Percentiles rank a stretch among this genome's conserved stretches.
Evolutionary conservation across 176 grass and related monocot genomes (phyloP).

Genomic region (bread wheat (Triticum aestivum)): DNA sequence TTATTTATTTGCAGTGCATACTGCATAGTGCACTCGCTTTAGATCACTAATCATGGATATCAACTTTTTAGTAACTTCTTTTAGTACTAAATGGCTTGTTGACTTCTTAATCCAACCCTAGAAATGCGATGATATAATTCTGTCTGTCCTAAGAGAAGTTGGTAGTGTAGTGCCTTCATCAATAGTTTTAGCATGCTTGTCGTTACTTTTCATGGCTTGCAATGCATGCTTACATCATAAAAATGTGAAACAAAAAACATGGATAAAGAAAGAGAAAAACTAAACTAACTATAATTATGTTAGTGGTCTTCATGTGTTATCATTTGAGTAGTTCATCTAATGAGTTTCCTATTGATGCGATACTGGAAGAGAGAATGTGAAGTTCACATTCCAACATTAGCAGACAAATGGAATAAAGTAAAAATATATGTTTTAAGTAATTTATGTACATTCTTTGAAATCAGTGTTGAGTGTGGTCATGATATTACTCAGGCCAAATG

Average conservation of each 20-base stretch:
- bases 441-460: not conserved
- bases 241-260: constrained; percentile 13
- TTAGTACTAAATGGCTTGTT: constrained; percentile 14
- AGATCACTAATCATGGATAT: constrained; percentile 23
- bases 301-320: constrained; percentile 15
- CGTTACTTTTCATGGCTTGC: constrained; percentile 13
- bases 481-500: not conserved
- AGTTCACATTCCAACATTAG: not conserved
- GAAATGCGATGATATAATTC: constrained; percentile 7
- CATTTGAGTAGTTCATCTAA: constrained; percentile 10
- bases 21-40: constrained; percentile 12
- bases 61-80: constrained; percentile 1
- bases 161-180: not conserved
- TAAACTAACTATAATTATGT: not conserved
- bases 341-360: constrained; percentile 10
- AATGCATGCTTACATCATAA: constrained; percentile 7
- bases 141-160: constrained; percentile 7
- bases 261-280: not conserved
- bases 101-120: constrained; percentile 21
- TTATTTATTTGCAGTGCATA: constrained; percentile 25
- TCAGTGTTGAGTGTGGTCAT: not conserved
- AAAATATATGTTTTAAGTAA: not conserved
- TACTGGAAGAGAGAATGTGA: constrained; percentile 12
- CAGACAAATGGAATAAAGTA: constrained; percentile 7
- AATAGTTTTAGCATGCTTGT: not conserved